A percentile compares a stretch with the other conserved stretches of the same genome.
These are phyloP conservation scores for Malus sieversii DNA, from an alignment of 306 rosid species.

Conservation along the genomic window DNA sequence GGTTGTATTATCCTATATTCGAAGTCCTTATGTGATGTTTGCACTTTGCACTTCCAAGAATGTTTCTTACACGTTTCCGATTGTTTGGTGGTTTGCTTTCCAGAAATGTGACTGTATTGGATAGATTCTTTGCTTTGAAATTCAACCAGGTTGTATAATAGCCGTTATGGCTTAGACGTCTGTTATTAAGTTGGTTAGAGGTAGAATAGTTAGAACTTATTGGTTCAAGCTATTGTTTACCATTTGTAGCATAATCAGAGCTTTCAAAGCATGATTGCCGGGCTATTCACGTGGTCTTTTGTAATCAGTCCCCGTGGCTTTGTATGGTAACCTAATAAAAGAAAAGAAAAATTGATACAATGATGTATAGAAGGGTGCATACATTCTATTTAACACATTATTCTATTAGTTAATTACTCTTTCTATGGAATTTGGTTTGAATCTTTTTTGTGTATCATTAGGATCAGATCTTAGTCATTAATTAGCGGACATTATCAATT, in stretches of 20 bases:
- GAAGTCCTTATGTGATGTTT: neutral
- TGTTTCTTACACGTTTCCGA: neutral
- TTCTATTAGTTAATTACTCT: neutral
- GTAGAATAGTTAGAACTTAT: no score
- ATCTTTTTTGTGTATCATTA: neutral
- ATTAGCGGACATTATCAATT: neutral
- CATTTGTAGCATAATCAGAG: neutral
- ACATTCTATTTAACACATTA: neutral
- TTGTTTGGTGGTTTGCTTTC: no score
- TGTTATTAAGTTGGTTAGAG: no score
- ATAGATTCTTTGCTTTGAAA: no score
- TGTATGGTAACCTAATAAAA: neutral
- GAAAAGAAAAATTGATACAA: neutral
- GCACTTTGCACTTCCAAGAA: neutral
- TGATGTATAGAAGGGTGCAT: neutral
- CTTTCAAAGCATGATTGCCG: neutral
- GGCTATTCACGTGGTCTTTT: neutral
- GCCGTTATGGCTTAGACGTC: no score
- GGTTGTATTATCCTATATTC: neutral
- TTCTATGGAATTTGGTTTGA: neutral
- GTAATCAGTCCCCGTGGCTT: neutral
- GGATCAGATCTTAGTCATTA: neutral
- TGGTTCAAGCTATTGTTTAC: neutral
- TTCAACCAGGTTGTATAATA: no score
- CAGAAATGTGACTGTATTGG: no score